phyloP scores from a whole-genome alignment of 331 rosid species.

The Cydonia oblonga region DNA sequence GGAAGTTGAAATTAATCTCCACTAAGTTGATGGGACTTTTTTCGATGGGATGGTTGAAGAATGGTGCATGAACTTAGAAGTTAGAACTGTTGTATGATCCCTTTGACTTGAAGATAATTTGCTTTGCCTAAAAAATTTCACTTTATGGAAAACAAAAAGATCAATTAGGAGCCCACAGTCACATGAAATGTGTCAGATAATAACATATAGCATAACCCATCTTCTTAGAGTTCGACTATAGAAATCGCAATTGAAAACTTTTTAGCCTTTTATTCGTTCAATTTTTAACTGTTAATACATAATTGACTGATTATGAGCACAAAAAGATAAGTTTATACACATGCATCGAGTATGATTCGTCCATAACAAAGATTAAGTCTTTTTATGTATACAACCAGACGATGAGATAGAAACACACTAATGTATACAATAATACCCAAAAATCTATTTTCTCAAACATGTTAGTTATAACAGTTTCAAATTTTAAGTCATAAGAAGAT shows the following conservation, averaged over 20 bases:
- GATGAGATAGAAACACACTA: neutral
- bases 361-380: too few relatives aligned
- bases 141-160: conserved; percentile 19
- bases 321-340: neutral
- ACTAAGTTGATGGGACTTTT: neutral
- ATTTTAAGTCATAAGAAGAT: too few relatives aligned
- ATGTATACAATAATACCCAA: neutral
- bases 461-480: neutral
- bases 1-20: neutral
- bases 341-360: too few relatives aligned
- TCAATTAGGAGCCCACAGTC: conserved; percentile 35
- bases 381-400: too few relatives aligned
- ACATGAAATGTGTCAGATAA: conserved; percentile 65
- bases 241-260: too few relatives aligned
- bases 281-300: too few relatives aligned
- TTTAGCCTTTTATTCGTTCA: too few relatives aligned
- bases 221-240: neutral
- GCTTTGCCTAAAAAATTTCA: conserved; percentile 16
- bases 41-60: neutral
- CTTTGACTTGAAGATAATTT: conserved; percentile 20
- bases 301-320: neutral
- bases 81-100: neutral
- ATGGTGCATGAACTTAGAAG: conserved; percentile 60
- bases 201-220: neutral
- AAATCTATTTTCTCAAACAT: neutral